Percentiles rank a stretch among this genome's conserved stretches.
Conservation (phyloP, 768 basidiomycete species). For the Kwoniella europaea region DNA sequence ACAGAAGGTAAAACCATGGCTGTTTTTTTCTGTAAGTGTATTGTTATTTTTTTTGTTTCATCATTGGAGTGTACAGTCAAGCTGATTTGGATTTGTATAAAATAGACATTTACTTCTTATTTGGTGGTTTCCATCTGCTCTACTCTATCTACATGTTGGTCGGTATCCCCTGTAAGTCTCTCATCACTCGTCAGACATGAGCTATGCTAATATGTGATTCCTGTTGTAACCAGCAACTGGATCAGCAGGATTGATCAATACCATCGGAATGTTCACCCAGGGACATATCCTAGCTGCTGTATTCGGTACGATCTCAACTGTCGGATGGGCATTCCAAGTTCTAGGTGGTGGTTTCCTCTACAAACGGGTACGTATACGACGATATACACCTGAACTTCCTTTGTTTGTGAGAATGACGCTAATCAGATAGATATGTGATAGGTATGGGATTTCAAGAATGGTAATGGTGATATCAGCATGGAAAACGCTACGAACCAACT, state of each 20-base stretch:
- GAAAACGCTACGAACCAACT: conserved; percentile 44
- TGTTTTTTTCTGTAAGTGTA: conserved; percentile 55
- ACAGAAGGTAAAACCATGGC: conserved; percentile 62
- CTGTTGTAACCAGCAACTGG: conserved; percentile 65
- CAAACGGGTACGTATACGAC: conserved; percentile 39
- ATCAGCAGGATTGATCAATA: conserved; percentile 92
- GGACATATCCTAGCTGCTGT: conserved; percentile 79
- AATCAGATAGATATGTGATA: background rate
- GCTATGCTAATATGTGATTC: background rate
- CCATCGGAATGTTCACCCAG: conserved; percentile 75
- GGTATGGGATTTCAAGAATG: conserved; percentile 58
- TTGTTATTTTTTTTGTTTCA: background rate
- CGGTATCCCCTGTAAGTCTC: conserved; percentile 71
- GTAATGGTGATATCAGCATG: conserved; percentile 55
- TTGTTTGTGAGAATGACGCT: background rate
- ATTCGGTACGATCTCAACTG: conserved; percentile 76
- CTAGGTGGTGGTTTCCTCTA: conserved; percentile 54
- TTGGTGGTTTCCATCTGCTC: conserved; percentile 90
- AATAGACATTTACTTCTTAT: conserved; percentile 93
- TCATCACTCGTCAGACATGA: background rate
- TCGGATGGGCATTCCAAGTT: conserved; percentile 86
- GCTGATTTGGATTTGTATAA: background rate
- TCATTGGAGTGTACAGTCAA: no score
- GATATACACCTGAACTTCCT: background rate
- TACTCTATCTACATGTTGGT: conserved; percentile 95